Conservation (phyloP, 305 asterid species). For the Solanum hybrid region DNA sequence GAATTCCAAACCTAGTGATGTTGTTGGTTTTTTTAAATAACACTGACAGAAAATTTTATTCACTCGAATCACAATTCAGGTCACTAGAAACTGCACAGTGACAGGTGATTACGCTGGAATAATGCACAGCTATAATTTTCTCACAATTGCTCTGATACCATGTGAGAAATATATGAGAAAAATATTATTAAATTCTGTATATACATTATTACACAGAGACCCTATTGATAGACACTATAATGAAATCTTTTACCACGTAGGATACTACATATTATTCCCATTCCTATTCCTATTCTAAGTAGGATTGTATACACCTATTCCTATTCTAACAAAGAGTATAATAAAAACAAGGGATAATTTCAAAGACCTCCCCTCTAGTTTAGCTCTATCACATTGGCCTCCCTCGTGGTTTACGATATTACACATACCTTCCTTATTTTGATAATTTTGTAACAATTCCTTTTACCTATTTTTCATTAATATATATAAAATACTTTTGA, state of each 20-base stretch:
- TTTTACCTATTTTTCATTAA: background rate
- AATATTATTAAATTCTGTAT: too few species aligned
- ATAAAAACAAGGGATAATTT: background rate
- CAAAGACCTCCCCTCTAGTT: background rate
- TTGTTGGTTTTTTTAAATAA: background rate
- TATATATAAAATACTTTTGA: background rate
- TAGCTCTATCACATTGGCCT: background rate
- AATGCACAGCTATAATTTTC: background rate
- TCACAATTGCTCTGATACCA: background rate
- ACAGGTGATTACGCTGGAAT: background rate
- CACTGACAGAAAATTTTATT: background rate
- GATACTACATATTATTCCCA: background rate
- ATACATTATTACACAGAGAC: background rate
- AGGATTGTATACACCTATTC: too few species aligned
- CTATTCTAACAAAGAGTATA: background rate
- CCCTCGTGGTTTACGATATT: background rate
- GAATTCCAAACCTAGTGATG: background rate
- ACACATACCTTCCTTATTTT: background rate
- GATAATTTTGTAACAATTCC: background rate
- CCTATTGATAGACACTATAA: background rate
- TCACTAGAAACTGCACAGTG: background rate
- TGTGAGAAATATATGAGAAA: too few species aligned
- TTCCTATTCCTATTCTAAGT: background rate
- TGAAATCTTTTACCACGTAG: background rate
- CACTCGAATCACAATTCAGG: background rate